Conservation (phyloP, 306 rosid species). For the Lathyrus tuberosus region DNA sequence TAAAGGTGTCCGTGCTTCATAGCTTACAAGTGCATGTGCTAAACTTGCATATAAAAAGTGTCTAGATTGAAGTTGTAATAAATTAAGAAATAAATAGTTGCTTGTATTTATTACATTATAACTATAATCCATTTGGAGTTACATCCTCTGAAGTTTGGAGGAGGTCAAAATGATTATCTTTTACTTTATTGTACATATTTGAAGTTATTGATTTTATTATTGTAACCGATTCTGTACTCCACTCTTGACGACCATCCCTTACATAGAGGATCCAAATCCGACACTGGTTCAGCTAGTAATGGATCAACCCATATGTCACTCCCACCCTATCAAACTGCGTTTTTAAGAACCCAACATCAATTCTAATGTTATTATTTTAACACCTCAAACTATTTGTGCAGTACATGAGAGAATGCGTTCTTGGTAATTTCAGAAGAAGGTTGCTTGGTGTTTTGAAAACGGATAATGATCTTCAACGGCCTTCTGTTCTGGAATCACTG, state of each 20-base stretch:
- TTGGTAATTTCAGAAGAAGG: slow-evolving; percentile 98
- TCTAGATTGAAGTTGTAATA: not conserved
- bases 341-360: slow-evolving; percentile 13
- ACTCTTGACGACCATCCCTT: not conserved
- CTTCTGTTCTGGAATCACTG: slow-evolving; percentile 84
- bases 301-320: slow-evolving; percentile 26
- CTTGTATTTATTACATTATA: not conserved
- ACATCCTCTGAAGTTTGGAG: not conserved
- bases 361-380: slow-evolving; percentile 35
- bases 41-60: not conserved
- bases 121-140: slow-evolving; percentile 1
- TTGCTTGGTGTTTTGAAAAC: slow-evolving; percentile 88
- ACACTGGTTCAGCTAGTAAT: slow-evolving; percentile 32
- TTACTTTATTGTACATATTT: not conserved
- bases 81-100: not conserved
- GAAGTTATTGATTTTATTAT: slow-evolving; percentile 20
- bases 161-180: not conserved
- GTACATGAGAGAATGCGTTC: slow-evolving; percentile 99
- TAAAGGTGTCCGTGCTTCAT: too few relatives aligned
- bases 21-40: slow-evolving; percentile 2
- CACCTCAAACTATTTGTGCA: slow-evolving; percentile 52
- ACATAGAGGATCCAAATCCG: slow-evolving; percentile 2
- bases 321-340: slow-evolving; percentile 17
- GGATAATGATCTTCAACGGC: slow-evolving; percentile 96
- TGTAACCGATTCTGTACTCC: slow-evolving; percentile 8